These are phyloP conservation scores for Haplosporangium gracile DNA, from an alignment of 192 early-diverging fungal genomes.

Conservation along the genomic window DNA sequence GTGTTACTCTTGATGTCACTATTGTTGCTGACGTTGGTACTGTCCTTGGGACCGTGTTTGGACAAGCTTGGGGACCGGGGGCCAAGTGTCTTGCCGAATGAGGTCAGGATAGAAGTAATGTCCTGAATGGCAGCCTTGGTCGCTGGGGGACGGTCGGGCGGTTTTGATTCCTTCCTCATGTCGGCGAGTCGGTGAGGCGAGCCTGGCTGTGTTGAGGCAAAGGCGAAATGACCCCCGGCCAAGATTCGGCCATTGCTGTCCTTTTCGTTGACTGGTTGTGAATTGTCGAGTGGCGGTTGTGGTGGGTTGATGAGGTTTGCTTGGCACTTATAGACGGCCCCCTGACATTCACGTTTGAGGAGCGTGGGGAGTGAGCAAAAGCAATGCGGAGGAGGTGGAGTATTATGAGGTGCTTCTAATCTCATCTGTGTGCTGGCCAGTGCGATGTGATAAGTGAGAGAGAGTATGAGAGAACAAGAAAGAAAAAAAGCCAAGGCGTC, in stretches of 20 bases:
- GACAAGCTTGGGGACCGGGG: neutral
- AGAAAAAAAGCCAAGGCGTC: neutral
- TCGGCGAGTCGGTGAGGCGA: neutral
- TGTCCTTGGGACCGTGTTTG: neutral
- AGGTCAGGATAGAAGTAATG: neutral
- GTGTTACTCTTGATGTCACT: neutral
- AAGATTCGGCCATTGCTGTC: neutral
- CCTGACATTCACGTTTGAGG: constrained; percentile 8
- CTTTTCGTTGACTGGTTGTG: neutral
- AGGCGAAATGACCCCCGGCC: neutral
- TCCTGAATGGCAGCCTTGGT: neutral
- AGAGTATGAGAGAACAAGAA: neutral
- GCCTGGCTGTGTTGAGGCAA: neutral
- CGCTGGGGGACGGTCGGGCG: neutral
- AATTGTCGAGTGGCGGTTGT: neutral
- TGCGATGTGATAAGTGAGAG: neutral
- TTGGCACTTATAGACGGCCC: constrained; percentile 31
- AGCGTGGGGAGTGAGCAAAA: constrained; percentile 25
- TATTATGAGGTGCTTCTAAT: neutral
- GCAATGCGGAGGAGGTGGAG: constrained; percentile 18
- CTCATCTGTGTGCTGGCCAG: neutral
- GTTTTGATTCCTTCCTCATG: neutral
- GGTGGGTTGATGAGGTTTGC: constrained; percentile 7
- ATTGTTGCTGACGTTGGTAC: neutral
- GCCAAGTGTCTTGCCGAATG: neutral